Percentiles rank a stretch among this genome's conserved stretches.
These are phyloP conservation scores for Fusarium burgessii DNA, from an alignment of 2,329 filamentous ascomycete genomes.

Conservation along the genomic window DNA sequence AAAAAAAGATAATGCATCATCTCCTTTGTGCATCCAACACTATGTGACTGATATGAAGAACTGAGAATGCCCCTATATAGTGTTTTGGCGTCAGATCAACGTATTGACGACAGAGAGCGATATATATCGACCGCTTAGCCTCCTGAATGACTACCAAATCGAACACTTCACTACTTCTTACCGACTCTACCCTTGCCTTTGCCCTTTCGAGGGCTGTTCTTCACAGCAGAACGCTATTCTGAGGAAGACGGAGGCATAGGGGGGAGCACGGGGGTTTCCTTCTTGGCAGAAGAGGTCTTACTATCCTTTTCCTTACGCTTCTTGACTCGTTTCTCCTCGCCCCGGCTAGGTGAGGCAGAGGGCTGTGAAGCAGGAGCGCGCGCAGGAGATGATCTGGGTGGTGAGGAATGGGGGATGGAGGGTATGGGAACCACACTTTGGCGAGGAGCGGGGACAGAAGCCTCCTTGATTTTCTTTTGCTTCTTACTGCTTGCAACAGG, in stretches of 20 bases:
- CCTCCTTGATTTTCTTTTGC: conserved; percentile 48
- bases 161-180: neutral
- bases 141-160: neutral
- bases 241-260: conserved; percentile 37
- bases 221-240: conserved; percentile 39
- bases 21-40: conserved; percentile 4
- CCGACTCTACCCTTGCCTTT: neutral
- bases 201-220: conserved; percentile 2
- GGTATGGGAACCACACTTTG: conserved; percentile 53
- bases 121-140: neutral
- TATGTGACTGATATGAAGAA: neutral
- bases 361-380: conserved; percentile 25
- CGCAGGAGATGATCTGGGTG: conserved; percentile 43
- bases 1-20: conserved; percentile 21
- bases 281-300: conserved; percentile 41
- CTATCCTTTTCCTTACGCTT: conserved; percentile 48
- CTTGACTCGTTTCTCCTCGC: conserved; percentile 49
- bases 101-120: neutral
- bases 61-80: neutral
- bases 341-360: conserved; percentile 37
- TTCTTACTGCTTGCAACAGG: conserved; percentile 44
- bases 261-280: conserved; percentile 46
- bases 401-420: conserved; percentile 50
- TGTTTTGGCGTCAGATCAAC: neutral
- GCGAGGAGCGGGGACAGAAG: conserved; percentile 46